phyloP scores from a whole-genome alignment of 2,329 filamentous ascomycete species.

The Orbilia blumenaviensis region DNA sequence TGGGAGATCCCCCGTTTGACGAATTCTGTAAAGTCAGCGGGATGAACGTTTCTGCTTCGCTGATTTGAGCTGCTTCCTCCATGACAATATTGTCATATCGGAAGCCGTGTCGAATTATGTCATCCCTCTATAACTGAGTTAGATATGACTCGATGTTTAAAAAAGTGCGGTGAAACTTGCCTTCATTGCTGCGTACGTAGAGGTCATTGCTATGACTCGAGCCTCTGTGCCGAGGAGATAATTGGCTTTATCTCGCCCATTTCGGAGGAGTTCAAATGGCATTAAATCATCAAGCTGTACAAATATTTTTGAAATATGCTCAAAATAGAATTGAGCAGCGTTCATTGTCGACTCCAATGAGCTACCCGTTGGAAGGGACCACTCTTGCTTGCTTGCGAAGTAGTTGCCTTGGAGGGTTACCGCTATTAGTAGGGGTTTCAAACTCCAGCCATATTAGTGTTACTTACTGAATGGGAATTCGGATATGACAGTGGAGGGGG shows the following conservation, averaged over 20 bases:
- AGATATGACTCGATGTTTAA: neutral
- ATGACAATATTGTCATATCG: conserved; percentile 98
- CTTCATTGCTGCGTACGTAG: conserved; percentile 95
- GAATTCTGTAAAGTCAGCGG: conserved; percentile 86
- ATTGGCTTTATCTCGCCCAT: conserved; percentile 90
- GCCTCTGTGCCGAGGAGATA: conserved; percentile 95
- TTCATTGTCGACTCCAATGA: conserved; percentile 76
- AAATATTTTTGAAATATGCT: conserved; percentile 89
- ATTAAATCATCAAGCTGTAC: conserved; percentile 89
- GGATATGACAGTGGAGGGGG: conserved; percentile 57
- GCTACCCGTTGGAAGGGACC: conserved; percentile 76
- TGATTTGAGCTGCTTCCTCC: conserved; percentile 98
- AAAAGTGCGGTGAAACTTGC: conserved; percentile 22
- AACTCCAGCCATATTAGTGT: neutral
- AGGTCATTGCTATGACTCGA: conserved; percentile 98
- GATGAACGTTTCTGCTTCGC: conserved; percentile 96
- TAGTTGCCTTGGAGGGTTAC: conserved; percentile 71
- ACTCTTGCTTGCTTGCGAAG: conserved; percentile 86
- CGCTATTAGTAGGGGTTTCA: neutral
- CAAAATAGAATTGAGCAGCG: conserved; percentile 82
- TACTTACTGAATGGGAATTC: conserved; percentile 42
- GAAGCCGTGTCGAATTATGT: conserved; percentile 91
- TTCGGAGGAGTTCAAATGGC: conserved; percentile 91
- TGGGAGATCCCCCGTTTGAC: conserved; percentile 74
- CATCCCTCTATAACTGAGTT: conserved; percentile 67